phyloP scores from a whole-genome alignment of 768 basidiomycete genomes.

The Tricholoma hemisulphureum region DNA sequence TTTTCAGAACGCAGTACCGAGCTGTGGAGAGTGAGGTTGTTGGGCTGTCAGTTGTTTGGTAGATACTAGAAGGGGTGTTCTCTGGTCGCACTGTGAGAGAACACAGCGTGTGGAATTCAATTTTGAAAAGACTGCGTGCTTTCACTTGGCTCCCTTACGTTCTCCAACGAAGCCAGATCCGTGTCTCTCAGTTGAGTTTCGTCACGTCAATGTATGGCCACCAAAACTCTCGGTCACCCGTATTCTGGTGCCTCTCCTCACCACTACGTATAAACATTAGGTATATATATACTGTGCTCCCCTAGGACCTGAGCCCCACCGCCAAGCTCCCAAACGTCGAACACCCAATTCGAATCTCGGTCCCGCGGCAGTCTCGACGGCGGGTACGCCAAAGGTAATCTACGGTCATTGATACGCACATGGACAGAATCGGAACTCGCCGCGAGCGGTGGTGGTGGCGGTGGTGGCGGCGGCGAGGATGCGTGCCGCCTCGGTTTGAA shows the following conservation, averaged over 20 bases:
- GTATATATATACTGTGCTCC: too few species aligned
- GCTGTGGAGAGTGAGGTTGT: conserved; percentile 85
- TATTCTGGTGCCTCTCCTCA: too few species aligned
- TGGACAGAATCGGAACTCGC: neutral
- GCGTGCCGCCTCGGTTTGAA: conserved; percentile 65
- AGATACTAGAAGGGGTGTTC: too few species aligned
- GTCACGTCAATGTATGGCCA: too few species aligned
- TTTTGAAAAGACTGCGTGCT: too few species aligned
- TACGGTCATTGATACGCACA: neutral
- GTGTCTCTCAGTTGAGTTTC: too few species aligned
- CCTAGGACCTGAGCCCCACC: neutral
- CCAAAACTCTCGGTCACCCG: too few species aligned
- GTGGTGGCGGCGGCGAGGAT: conserved; percentile 21
- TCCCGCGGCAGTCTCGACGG: neutral
- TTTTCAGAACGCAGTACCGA: conserved; percentile 78
- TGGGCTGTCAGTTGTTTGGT: conserved; percentile 78
- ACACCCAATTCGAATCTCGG: neutral
- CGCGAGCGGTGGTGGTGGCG: neutral
- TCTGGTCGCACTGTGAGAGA: too few species aligned
- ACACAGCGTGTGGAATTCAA: too few species aligned
- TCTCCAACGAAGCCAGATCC: too few species aligned
- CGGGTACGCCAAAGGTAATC: neutral
- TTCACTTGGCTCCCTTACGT: too few species aligned
- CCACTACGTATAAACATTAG: too few species aligned
- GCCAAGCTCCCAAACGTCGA: conserved; percentile 3